Base-by-base conservation (phyloP, 805 yeast genomes). In the Zygosaccharomyces rouxii region DNA sequence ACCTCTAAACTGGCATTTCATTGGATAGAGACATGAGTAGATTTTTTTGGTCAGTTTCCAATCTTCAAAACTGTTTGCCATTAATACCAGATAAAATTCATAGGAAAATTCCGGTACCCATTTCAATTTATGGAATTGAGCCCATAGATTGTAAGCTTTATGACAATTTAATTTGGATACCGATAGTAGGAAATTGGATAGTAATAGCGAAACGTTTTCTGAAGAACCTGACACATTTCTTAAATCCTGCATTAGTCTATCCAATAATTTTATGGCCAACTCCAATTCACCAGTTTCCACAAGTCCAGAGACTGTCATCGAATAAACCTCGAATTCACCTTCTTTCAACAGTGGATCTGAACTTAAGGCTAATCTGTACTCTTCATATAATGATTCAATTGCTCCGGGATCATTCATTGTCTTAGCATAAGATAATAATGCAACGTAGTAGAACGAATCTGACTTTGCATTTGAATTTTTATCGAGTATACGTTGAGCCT, bases 211-310 rank as follows among this genome's bases (percentile, higher is more conserved):
- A 19, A 78, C 66, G 47, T 70, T 68, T 7, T 60, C 39, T 23
- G 63, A 62, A 16, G 60, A 58, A 11, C 70, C 68, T 31, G 63
- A 60, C 42, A 66, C 64, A 19, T 63, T 57, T 56, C 71, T 71
- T 55, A 72, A 73, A 39, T 77, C 76, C 0, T 70, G 55, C 37
- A 84, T 62, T 5, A 83, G 69, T 35, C 73, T 69, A 58, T 84
- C 86, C 56, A 85, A 66, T 48, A 83, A 74, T 49, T 75, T 71
- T 1, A 84, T 73, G 3, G 88, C 82, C 35, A 75, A 55, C 7
- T 71, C 68, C 31, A 73, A 54, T 53, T 81, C 77, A 35, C 75
- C 77, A 38, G 78, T 76, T 44, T 70, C 67, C 10, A 80, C 71
- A 46, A 84, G 67, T 1, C 83, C 72, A 29, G 79, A 73, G 30